These are phyloP conservation scores for Iodosphaeria phyllophila DNA, from an alignment of 2,329 filamentous ascomycete genomes.

Conservation along the genomic window DNA sequence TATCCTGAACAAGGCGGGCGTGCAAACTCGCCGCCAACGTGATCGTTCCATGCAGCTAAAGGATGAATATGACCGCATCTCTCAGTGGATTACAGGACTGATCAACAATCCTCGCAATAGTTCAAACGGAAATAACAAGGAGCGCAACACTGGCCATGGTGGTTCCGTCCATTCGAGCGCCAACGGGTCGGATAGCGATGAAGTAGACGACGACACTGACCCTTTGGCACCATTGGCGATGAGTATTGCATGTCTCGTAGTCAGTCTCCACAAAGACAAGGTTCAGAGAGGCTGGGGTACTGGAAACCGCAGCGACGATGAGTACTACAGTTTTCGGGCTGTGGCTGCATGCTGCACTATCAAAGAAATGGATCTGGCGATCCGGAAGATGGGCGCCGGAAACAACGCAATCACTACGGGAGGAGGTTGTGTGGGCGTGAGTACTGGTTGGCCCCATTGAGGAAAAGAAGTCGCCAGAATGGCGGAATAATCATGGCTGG, in stretches of 20 bases:
- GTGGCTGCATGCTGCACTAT: slow-evolving; percentile 12
- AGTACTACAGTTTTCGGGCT: slow-evolving; percentile 13
- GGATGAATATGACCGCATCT: slow-evolving; percentile 29
- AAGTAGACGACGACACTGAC: slow-evolving; percentile 1
- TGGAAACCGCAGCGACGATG: slow-evolving; percentile 3
- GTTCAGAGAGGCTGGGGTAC: background rate
- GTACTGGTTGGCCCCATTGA: too few relatives aligned
- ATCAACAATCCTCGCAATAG: slow-evolving; percentile 12
- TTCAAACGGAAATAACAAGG: slow-evolving; percentile 2
- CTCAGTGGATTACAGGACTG: slow-evolving; percentile 19
- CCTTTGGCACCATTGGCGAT: slow-evolving; percentile 8
- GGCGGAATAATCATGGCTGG: too few relatives aligned
- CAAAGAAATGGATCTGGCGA: slow-evolving; percentile 10
- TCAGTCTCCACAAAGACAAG: slow-evolving; percentile 3
- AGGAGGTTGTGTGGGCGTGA: slow-evolving; percentile 7
- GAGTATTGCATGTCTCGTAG: slow-evolving; percentile 13
- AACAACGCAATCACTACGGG: slow-evolving; percentile 2
- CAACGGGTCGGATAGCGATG: too few relatives aligned
- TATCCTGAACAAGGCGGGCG: slow-evolving; percentile 30
- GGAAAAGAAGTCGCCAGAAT: too few relatives aligned
- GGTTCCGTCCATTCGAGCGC: background rate
- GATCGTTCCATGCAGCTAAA: slow-evolving; percentile 31
- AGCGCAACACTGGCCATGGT: slow-evolving; percentile 2
- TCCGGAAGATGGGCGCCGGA: slow-evolving; percentile 4
- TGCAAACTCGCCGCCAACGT: slow-evolving; percentile 29